Base-by-base conservation (phyloP, 1,284 basidiomycete species). In the Laetiporus sulphureus region DNA sequence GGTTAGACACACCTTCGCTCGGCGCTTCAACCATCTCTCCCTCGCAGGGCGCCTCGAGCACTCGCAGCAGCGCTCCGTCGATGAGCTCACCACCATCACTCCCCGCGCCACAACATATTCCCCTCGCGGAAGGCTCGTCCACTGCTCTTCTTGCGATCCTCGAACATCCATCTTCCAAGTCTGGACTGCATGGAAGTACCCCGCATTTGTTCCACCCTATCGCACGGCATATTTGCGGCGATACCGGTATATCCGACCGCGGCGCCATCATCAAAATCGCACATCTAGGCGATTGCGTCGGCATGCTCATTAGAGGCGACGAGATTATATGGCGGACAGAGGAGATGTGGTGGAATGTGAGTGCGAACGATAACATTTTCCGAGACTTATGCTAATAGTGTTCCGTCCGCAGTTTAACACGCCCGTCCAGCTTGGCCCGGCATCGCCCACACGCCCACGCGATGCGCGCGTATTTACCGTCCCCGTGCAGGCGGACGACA, bases 281-380 rank as follows among this genome's bases (percentile, higher is more conserved):
- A 1, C 93, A 97, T 56, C 64, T 98, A 6, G 94, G 94, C 16
- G 94, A 98, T 61, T 95, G 91, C 58, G 83, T 86, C 72, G 79
- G 88, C 18, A 83, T 91, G 72, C 72, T 95, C 31, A 79, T 96
- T 21, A 76, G 91, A 5, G 75, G 75, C 3, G 83, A 86, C 12
- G 72, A 81, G 47, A 76, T 95, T 31, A 79, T 85, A 3, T 96
- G 93, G 79, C 75, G 92, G 31, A 90, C 83, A 34, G 78, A 89
- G 42, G 94, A 97, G 65, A 95, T 96, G 84, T 94, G 94, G 78
- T 94, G 92, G 74, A 72, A 68, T 25, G 77, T 79, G 56, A 61
- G 76, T 69, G 4, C 12, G 16, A 32, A 22, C 41, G 25, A n/a
- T n/a, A 34, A 30, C 32, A 32, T 35, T 23, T 24, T 40, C 24